Base-by-base conservation (phyloP, 2,329 filamentous ascomycete species). In the Tolypocladium nubicola region DNA sequence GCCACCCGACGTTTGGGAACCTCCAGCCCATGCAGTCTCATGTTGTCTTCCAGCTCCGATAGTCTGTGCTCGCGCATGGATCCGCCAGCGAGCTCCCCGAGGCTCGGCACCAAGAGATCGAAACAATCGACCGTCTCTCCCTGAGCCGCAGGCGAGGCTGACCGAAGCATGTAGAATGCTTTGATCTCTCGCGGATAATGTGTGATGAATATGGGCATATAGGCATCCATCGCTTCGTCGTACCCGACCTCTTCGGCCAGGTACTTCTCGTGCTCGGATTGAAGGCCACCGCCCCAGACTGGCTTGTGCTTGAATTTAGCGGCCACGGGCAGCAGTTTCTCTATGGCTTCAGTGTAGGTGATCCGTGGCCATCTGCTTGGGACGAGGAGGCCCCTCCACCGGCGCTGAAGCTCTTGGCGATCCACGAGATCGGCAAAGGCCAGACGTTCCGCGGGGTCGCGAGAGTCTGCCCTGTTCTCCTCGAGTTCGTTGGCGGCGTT, bases 221-320 rank as follows among this genome's bases (percentile, higher is more conserved):
- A 71, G 45, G 75, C 75, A 37, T 75, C 73, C 52, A 74, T 74
- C n/a, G 76, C 72, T 54, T 71, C 61, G 57, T 73, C 68, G 53
- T 73, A 76, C 33, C 85, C 85, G 50, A 93, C 67, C 33, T 76
- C 76, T 56, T 83, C 78, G 53, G 94, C 91, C 56, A 99, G 80
- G 69, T 86, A 96, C 68, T 85, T 90, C 74, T 99, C 94, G 73
- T 99, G 94, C 70, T 97, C 93, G 1, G 92, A 87, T 66, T 94
- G 89, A 37, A 99, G 79, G 23, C 89, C 89, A 35, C 78, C 75
- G 39, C 85, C 82, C 85, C 90, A 94, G 3, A 75, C 75, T 4
- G 90, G 89, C 52, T 76, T 73, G 68, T 87, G 82, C 54, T 83
- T 76, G 65, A 97, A 97, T 8, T 78, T 70, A 38, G 76, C 69